These are phyloP conservation scores for Pelagomonas calceolata DNA, from an alignment of 108 stramenopile species.

Conservation along the genomic window DNA sequence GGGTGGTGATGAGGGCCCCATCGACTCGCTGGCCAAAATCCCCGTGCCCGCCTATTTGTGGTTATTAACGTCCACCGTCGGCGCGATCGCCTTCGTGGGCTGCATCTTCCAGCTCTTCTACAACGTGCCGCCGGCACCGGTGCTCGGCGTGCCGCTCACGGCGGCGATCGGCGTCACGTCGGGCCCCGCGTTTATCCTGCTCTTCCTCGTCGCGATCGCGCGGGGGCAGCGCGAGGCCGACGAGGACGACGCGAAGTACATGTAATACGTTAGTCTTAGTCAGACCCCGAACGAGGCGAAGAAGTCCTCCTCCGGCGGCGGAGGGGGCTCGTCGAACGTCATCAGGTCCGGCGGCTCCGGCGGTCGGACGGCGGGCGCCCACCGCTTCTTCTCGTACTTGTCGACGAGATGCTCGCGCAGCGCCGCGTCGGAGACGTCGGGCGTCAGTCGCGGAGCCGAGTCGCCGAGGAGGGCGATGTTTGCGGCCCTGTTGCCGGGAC, in stretches of 20 bases:
- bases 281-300: too few relatives aligned
- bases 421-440: too few relatives aligned
- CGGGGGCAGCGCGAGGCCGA: not conserved
- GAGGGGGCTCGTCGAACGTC: too few relatives aligned
- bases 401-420: too few relatives aligned
- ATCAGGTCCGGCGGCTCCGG: too few relatives aligned
- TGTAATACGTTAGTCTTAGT: not conserved
- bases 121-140: not conserved
- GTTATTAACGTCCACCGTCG: not conserved
- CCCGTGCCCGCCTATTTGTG: not conserved
- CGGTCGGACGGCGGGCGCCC: too few relatives aligned
- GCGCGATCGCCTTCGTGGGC: not conserved
- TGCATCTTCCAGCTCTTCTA: conserved; percentile 2
- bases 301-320: too few relatives aligned
- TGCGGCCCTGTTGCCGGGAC: too few relatives aligned
- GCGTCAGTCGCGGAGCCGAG: too few relatives aligned
- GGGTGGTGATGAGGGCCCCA: not conserved
- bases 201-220: not conserved
- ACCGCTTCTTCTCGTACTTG: too few relatives aligned
- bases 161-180: not conserved
- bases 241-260: not conserved
- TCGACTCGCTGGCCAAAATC: not conserved
- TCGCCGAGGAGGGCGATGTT: too few relatives aligned
- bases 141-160: not conserved
- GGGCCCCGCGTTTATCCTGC: not conserved